Evolutionary conservation across 176 grass and related monocot genomes (phyloP).

Genomic region (Carex kokanica): DNA sequence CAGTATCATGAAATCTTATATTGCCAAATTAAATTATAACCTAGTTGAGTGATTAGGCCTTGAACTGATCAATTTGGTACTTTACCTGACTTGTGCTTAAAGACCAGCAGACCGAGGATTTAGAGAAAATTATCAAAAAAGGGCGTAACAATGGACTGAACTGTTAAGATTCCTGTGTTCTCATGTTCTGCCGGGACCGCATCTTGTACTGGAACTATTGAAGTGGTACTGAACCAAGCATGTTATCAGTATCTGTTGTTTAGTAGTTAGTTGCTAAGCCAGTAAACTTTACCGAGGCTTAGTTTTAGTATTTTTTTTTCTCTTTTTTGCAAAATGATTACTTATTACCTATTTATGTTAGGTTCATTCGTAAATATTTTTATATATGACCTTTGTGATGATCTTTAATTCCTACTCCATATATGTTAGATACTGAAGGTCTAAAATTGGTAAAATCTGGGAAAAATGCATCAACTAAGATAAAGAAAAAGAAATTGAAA

Average conservation of each 20-base stretch:
- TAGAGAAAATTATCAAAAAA: background rate
- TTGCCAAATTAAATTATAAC: background rate
- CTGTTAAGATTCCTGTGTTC: background rate
- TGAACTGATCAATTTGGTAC: background rate
- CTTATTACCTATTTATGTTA: background rate
- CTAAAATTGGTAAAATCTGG: conserved; percentile 13
- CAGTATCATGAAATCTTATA: background rate
- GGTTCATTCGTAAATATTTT: background rate
- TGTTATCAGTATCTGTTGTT: too few species aligned
- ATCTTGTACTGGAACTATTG: background rate
- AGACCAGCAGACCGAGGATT: background rate
- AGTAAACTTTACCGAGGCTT: too few species aligned
- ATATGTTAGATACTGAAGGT: conserved; percentile 30
- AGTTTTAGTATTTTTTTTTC: background rate
- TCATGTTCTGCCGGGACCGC: background rate
- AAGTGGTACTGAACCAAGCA: background rate
- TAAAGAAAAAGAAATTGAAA: conserved; percentile 55
- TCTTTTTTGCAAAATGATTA: background rate
- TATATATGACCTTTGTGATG: background rate
- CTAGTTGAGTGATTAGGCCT: background rate
- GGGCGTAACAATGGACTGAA: background rate
- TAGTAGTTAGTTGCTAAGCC: too few species aligned
- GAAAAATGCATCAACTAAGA: conserved; percentile 36
- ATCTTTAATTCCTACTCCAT: background rate
- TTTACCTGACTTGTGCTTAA: background rate